A percentile compares a stretch with the other conserved stretches of the same genome.
Evolutionary conservation across 2,329 filamentous ascomycete genomes (phyloP).

Genomic region (Fusarium graminum): DNA sequence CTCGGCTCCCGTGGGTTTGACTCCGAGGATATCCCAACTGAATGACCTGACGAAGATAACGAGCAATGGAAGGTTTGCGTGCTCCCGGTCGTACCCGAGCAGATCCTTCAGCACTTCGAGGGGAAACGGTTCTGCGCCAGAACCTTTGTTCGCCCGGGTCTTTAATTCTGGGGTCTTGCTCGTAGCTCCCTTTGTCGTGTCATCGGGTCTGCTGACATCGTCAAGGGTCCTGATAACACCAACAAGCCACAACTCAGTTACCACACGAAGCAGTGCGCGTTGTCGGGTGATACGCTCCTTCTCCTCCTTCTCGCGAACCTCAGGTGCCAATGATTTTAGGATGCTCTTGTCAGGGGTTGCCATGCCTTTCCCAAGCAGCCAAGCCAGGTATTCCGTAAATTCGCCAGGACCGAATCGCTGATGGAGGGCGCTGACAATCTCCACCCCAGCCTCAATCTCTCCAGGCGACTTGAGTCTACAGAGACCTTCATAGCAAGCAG

Average conservation of each 20-base stretch:
- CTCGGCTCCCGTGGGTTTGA: constrained; percentile 77
- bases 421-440: constrained; percentile 94
- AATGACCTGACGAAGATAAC: constrained; percentile 97
- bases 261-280: constrained; percentile 85
- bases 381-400: constrained; percentile 91
- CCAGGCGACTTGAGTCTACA: constrained; percentile 90
- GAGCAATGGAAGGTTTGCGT: constrained; percentile 88
- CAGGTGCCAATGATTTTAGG: constrained; percentile 81
- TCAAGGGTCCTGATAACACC: constrained; percentile 86
- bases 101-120: constrained; percentile 98
- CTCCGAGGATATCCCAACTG: constrained; percentile 92
- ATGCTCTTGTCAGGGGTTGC: constrained; percentile 88
- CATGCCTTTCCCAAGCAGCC: constrained; percentile 91
- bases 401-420: constrained; percentile 92
- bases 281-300: constrained; percentile 92
- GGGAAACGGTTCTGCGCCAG: constrained; percentile 88
- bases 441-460: constrained; percentile 92
- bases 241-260: constrained; percentile 96
- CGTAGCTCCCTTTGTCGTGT: constrained; percentile 70
- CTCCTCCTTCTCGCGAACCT: constrained; percentile 93
- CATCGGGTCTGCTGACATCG: constrained; percentile 72
- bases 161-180: constrained; percentile 73
- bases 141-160: constrained; percentile 69
- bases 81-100: constrained; percentile 91
- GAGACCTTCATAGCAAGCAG: constrained; percentile 93